Percentiles rank a stretch among this genome's conserved stretches.
These are phyloP conservation scores for Skeletonema potamos DNA, from an alignment of 108 stramenopile species.

Conservation along the genomic window DNA sequence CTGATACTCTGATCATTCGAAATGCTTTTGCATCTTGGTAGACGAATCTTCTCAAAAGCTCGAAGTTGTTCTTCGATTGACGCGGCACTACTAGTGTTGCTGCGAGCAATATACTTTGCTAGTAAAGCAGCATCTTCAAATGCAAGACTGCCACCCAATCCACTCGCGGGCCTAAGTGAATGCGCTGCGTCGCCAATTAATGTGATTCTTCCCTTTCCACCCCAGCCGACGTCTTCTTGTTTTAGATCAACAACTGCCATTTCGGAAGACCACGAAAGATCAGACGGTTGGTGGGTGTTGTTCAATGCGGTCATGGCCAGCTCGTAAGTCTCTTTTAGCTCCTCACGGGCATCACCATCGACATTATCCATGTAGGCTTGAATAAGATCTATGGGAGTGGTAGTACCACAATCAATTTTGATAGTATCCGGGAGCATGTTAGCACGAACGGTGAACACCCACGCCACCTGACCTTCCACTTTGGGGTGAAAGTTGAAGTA, in stretches of 20 bases:
- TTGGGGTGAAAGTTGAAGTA: constrained; percentile 31
- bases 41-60: constrained; percentile 15
- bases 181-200: constrained; percentile 49
- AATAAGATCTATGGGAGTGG: constrained; percentile 19
- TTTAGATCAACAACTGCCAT: constrained; percentile 7
- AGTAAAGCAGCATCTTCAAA: constrained; percentile 51
- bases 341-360: background rate
- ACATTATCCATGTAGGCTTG: constrained; percentile 5
- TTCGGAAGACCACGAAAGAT: background rate
- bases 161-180: constrained; percentile 27
- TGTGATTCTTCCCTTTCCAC: constrained; percentile 40
- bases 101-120: background rate
- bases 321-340: background rate
- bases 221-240: constrained; percentile 19
- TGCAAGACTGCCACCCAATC: constrained; percentile 34
- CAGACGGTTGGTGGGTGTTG: background rate
- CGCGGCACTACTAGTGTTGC: background rate
- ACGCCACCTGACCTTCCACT: constrained; percentile 9
- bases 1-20: constrained; percentile 20
- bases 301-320: background rate
- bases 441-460: constrained; percentile 16
- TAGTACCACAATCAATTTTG: constrained; percentile 4
- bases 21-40: constrained; percentile 27
- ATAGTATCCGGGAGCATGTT: constrained; percentile 5
- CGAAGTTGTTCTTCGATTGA: constrained; percentile 9